A percentile compares a stretch with the other conserved stretches of the same genome.
Conservation (phyloP, 2,329 filamentous ascomycete species). For the Lasiodiplodia hormozganensis region DNA sequence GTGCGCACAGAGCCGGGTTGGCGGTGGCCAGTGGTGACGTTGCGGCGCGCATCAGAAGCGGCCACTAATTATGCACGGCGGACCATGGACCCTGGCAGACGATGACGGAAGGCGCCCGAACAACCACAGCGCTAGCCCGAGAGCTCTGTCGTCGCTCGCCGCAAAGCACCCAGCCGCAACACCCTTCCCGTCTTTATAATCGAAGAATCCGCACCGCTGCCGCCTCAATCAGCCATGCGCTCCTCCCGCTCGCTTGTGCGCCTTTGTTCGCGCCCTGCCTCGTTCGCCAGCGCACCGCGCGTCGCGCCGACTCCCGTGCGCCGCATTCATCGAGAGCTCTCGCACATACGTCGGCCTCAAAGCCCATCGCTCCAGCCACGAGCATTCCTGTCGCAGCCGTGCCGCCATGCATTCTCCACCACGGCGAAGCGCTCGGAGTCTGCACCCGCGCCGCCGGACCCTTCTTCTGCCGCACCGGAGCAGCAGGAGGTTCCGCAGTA, state of each 20-base stretch:
- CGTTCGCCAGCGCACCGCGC: slow-evolving; percentile 32
- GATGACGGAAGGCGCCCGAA: slow-evolving; percentile 25
- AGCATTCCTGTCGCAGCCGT: slow-evolving; percentile 20
- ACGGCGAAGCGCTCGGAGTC: slow-evolving; percentile 42
- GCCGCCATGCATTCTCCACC: slow-evolving; percentile 35
- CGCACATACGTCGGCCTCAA: slow-evolving; percentile 28
- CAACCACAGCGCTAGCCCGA: neutral
- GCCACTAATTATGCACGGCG: neutral
- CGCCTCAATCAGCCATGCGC: slow-evolving; percentile 35
- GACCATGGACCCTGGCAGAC: slow-evolving; percentile 13
- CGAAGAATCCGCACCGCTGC: neutral
- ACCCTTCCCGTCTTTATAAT: slow-evolving; percentile 3
- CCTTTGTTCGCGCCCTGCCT: slow-evolving; percentile 32
- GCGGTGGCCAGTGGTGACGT: neutral
- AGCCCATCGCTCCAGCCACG: slow-evolving; percentile 33
- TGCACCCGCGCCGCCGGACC: slow-evolving; percentile 59
- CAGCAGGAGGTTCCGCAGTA: slow-evolving; percentile 57
- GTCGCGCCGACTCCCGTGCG: slow-evolving; percentile 14
- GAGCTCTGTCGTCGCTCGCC: slow-evolving; percentile 15
- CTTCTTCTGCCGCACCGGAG: neutral
- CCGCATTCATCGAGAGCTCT: slow-evolving; percentile 30
- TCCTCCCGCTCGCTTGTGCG: slow-evolving; percentile 37
- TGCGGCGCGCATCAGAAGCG: neutral
- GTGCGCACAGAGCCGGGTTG: neutral
- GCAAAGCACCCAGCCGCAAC: slow-evolving; percentile 9